Base-by-base conservation (phyloP, 176 grass and related monocot species). In the Thinopyrum elongatum region DNA sequence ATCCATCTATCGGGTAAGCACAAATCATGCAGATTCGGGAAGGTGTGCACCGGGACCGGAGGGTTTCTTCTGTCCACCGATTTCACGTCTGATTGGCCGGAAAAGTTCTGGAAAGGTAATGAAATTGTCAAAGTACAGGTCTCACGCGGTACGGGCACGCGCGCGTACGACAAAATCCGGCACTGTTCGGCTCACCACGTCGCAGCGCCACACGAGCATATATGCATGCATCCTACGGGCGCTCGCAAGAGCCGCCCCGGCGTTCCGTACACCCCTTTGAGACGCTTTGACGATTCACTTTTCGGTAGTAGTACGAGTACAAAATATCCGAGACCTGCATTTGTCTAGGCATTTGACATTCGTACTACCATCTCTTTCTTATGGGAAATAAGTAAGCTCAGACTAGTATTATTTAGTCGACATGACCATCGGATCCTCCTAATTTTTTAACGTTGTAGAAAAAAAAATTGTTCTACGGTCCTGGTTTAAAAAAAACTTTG, bases 221-320 rank as follows among this genome's bases (percentile, higher is more conserved):
- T 19, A 7, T 7, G 49, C 49, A 57, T 3, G 69, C 65, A 46
- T 22, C 60, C 25, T 60, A 13, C 27, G 61, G 61, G 10, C 22
- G 10, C 25, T 42, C 16, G 60, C 21, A 35, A 49, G 64, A 82
- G 80, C 28, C 80, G 22, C 57, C 34, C 36, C 15, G 80, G 1
- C 53, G 31, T 36, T 55, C 80, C 80, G 80, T 82, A 82, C 64
- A 34, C 39, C 42, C 39, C 11, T 5, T 81, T 47, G 71, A 27
- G 41, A 28, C 78, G 13, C 11, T 41, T 62, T 46, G 78, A 29
- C 47, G 12, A 10, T 10, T 15, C 34, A 13, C 21, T 47, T 46
- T 46, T 46, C 42, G 13, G 64, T 8, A 31, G 64, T 21, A 25
- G 10, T 14, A n/a, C 21, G 15, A 61, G 5, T 26, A 15, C 26